These are phyloP conservation scores for Xerocomellus chrysenteron DNA, from an alignment of 768 basidiomycete species.

Conservation along the genomic window DNA sequence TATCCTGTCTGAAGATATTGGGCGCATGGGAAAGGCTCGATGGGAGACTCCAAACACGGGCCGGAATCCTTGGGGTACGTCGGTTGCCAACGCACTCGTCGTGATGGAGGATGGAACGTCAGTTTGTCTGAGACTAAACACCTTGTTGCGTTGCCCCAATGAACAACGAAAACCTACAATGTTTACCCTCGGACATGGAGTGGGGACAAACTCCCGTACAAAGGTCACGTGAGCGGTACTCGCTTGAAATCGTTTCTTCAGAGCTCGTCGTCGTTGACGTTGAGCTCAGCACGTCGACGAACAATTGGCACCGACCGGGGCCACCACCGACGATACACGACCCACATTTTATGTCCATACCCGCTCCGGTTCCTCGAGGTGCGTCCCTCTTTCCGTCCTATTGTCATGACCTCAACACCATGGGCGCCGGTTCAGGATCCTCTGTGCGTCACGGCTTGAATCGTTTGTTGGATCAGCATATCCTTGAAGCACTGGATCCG, in stretches of 20 bases:
- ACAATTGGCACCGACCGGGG: not conserved
- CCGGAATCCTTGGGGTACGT: not conserved
- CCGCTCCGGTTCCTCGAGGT: conserved; percentile 10
- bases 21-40: no score
- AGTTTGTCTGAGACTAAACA: not conserved
- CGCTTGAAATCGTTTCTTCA: conserved; percentile 13
- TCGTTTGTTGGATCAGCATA: conserved; percentile 2
- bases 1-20: no score
- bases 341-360: not conserved
- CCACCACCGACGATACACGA: not conserved
- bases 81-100: conserved; percentile 21
- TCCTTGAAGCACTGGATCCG: conserved; percentile 3
- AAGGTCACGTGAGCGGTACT: conserved; percentile 19
- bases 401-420: not conserved
- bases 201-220: not conserved
- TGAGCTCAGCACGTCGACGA: conserved; percentile 1
- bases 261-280: conserved; percentile 11
- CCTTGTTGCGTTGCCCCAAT: not conserved
- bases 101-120: conserved; percentile 7
- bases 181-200: not conserved
- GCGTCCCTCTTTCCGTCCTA: not conserved
- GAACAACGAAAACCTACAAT: not conserved
- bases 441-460: conserved; percentile 1
- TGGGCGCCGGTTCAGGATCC: not conserved
- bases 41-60: not conserved